Percentiles rank a stretch among this genome's conserved stretches.
These are phyloP conservation scores for Xylariales sp. DNA, from an alignment of 2,329 filamentous ascomycete genomes.

Conservation along the genomic window DNA sequence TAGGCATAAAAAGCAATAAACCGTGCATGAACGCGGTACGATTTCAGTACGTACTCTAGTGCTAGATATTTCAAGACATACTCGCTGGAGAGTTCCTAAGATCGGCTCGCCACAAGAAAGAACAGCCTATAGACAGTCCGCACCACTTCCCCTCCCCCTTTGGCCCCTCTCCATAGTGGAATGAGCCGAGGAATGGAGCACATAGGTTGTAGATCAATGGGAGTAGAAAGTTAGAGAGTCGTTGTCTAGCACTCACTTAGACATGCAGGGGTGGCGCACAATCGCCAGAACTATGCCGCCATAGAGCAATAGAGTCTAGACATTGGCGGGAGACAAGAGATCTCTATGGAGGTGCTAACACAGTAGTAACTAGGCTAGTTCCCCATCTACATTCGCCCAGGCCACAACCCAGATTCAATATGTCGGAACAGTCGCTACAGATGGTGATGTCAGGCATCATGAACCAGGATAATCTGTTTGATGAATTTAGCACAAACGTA, in stretches of 20 bases:
- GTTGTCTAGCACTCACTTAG: no score
- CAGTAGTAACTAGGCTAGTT: no score
- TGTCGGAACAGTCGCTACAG: no score
- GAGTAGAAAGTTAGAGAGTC: not conserved
- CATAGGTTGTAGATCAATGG: not conserved
- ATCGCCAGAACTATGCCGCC: slow-evolving; percentile 5
- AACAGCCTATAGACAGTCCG: not conserved
- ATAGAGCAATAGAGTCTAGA: slow-evolving; percentile 15
- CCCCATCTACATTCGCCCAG: no score
- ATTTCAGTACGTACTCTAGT: slow-evolving; percentile 9
- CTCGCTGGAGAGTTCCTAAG: slow-evolving; percentile 1
- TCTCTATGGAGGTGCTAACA: no score
- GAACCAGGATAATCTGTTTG: no score
- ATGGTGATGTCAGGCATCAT: no score
- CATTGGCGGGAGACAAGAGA: slow-evolving; percentile 8
- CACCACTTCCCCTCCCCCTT: no score
- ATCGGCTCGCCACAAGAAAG: not conserved
- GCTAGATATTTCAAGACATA: no score
- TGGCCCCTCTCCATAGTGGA: slow-evolving; percentile 12
- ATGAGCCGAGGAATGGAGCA: not conserved
- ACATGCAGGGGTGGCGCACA: not conserved
- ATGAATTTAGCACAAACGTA: no score
- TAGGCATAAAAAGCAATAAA: slow-evolving; percentile 15
- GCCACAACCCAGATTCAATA: no score
- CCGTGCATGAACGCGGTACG: slow-evolving; percentile 14